Percentiles rank a stretch among this genome's conserved stretches.
Conservation (phyloP, 2,329 filamentous ascomycete genomes). For the Leptographium procerum region DNA sequence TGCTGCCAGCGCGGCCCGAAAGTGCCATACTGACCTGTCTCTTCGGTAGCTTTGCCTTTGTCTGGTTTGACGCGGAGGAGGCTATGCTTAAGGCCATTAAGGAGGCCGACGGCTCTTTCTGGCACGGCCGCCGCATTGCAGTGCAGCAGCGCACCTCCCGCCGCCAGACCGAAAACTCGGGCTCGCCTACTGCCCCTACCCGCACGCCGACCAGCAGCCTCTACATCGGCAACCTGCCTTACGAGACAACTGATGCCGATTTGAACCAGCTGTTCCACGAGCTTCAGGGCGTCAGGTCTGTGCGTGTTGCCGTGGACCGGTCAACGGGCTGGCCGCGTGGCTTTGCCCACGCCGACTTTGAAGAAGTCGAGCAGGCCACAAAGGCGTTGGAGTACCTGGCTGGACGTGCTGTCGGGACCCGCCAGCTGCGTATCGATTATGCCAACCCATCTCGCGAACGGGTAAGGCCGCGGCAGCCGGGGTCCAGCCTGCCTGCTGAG, state of each 20-base stretch:
- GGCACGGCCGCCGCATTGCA: constrained; percentile 25
- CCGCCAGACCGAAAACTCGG: too few relatives aligned
- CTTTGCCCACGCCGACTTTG: constrained; percentile 76
- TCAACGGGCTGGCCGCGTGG: constrained; percentile 70
- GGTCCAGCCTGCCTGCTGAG: neutral
- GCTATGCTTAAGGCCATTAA: constrained; percentile 15
- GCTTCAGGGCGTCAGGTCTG: constrained; percentile 58
- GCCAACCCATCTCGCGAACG: neutral
- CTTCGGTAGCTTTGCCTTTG: constrained; percentile 22
- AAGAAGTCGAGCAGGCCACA: constrained; percentile 52
- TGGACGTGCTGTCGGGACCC: constrained; percentile 50
- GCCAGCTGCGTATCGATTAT: constrained; percentile 55
- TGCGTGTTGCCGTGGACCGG: constrained; percentile 74
- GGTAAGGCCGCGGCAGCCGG: neutral
- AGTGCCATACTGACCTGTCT: neutral
- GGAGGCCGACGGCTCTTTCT: constrained; percentile 23
- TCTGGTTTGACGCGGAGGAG: constrained; percentile 17
- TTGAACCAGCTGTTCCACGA: constrained; percentile 66
- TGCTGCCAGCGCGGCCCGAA: neutral
- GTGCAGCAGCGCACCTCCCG: constrained; percentile 13
- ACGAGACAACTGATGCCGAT: constrained; percentile 74
- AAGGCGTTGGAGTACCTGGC: constrained; percentile 45
- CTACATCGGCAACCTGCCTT: constrained; percentile 79
- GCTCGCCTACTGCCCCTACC: neutral
- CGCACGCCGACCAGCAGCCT: constrained; percentile 26